Percentiles rank a stretch among this genome's conserved stretches.
Conservation (phyloP, 2,329 filamentous ascomycete genomes). For the Botrytis fragariae region DNA sequence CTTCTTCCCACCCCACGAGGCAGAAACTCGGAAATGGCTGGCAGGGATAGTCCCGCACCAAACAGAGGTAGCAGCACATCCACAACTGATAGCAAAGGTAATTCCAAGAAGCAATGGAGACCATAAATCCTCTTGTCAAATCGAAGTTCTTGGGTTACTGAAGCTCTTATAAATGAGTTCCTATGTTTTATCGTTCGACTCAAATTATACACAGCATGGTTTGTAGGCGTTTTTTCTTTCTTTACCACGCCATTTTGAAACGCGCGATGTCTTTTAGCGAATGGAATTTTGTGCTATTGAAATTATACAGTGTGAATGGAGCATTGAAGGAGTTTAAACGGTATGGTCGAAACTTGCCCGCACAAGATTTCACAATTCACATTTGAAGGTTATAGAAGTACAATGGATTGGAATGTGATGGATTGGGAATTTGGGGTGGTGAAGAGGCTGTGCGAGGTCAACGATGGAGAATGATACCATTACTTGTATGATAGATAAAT, state of each 20-base stretch:
- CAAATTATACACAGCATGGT: conserved; percentile 5
- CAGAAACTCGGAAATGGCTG: conserved; percentile 40
- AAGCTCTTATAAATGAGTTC: neutral
- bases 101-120: conserved; percentile 32
- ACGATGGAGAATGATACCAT: conserved; percentile 21
- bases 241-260: conserved; percentile 12
- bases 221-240: conserved; percentile 4
- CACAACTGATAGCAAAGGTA: conserved; percentile 32
- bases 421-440: neutral
- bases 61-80: conserved; percentile 27
- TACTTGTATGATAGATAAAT: conserved; percentile 20
- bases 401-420: conserved; percentile 1
- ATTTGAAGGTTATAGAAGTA: conserved; percentile 2
- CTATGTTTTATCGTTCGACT: conserved; percentile 2
- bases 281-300: conserved; percentile 11
- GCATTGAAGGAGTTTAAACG: conserved; percentile 13
- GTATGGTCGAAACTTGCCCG: conserved; percentile 13
- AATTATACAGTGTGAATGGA: conserved; percentile 2
- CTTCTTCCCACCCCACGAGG: conserved; percentile 49
- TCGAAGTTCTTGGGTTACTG: neutral
- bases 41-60: conserved; percentile 51
- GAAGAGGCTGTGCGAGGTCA: neutral
- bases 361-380: conserved; percentile 15
- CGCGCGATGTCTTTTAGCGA: conserved; percentile 17
- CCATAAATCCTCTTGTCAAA: conserved; percentile 14